These are phyloP conservation scores for Canavalia gladiata DNA, from an alignment of 306 rosid species.

Conservation along the genomic window DNA sequence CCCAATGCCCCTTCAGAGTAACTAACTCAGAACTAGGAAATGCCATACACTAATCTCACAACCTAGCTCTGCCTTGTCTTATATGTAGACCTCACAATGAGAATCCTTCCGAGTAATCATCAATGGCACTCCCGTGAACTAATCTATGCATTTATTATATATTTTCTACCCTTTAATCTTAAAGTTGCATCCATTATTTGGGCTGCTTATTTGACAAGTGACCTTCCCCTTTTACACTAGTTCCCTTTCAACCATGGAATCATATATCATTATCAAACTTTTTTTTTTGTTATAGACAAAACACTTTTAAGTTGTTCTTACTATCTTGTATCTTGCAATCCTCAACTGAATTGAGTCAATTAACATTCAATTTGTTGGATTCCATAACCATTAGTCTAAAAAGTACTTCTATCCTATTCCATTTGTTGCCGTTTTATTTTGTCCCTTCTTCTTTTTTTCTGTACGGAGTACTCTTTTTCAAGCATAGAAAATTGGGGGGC, in stretches of 20 bases:
- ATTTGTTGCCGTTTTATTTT: conserved; percentile 21
- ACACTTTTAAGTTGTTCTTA: background rate
- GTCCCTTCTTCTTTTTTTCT: background rate
- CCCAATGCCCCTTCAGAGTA: conserved; percentile 38
- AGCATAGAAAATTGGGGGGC: conserved; percentile 10
- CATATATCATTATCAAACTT: background rate
- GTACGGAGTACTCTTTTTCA: background rate
- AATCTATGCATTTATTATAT: background rate
- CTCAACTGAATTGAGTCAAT: background rate
- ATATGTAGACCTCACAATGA: conserved; percentile 15
- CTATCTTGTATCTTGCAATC: background rate
- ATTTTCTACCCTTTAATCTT: conserved; percentile 10
- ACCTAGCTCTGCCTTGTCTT: conserved; percentile 55
- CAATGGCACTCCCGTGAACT: conserved; percentile 64
- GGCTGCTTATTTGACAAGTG: conserved; percentile 1
- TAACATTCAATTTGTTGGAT: background rate
- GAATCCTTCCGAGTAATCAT: conserved; percentile 37
- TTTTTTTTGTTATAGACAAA: conserved; percentile 1
- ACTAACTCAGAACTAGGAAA: conserved; percentile 36
- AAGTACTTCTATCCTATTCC: background rate
- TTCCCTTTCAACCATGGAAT: conserved; percentile 23
- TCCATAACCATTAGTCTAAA: background rate
- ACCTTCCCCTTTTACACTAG: background rate
- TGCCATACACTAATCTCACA: conserved; percentile 53
- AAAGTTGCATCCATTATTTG: background rate